Evolutionary conservation across 495 filamentous ascomycete genomes (phyloP), one percentile per base, ranked within the genome.

Genomic region (Hyaloscypha variabilis): DNA sequence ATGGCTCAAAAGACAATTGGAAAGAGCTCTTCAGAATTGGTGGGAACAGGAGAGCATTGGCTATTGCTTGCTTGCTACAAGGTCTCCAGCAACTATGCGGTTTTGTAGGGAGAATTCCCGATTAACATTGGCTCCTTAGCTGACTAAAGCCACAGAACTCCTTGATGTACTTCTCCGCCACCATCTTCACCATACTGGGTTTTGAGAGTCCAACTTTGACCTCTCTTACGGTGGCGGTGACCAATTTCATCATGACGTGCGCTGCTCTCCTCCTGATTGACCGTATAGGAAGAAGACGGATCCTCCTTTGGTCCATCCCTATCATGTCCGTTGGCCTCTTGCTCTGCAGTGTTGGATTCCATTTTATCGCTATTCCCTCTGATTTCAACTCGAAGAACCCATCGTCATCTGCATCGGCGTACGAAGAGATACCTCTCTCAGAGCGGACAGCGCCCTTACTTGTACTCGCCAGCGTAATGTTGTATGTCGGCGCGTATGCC

Each of bases 91-190:
- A 97, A 70, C 82, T 96, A 19, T 95, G 90, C 67, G 94, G 94
- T 8, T 97, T 97, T 75, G 87, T 89, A 74, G 77, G 86, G 79
- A 30, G n/a, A n/a, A 36, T 30, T 28, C 1, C 25, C 25, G 30
- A 25, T 2, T 28, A 25, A 8, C 30, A 11, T 17, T 31, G 23
- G 1, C 19, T 25, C 31, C 1, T n/a, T n/a, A 24, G 58, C 52
- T 67, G 52, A 65, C 49, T 71, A 76, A 62, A 29, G 52, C n/a
- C 13, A 23, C 69, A 89, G 86, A 97, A 96, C 77, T 90, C 89
- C 54, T 82, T 97, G 14, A 97, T 97, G 94, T 97, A 97, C 74
- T 97, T 94, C 74, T 94, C 92, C 8, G 91, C 92, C 4, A 96
- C 93, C 6, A 92, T 97, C 31, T 97, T 97, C 74, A 81, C 87